phyloP scores from a whole-genome alignment of 2,329 filamentous ascomycete species.

The Fusarium sp. region DNA sequence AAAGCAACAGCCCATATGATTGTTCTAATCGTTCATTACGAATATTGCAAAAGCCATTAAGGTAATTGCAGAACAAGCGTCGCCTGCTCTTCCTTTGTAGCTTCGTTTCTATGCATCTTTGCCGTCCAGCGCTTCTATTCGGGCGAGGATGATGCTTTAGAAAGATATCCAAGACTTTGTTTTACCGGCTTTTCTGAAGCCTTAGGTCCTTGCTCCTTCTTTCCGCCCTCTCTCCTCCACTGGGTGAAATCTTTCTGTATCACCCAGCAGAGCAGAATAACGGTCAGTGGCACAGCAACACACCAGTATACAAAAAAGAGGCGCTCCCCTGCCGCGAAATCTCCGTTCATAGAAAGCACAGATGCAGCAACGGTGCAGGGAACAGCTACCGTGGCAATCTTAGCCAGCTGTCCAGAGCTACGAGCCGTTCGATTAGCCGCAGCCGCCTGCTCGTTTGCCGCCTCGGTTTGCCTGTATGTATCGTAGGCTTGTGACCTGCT shows the following conservation, averaged over 20 bases:
- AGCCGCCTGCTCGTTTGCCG: not conserved
- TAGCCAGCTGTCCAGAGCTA: conserved; percentile 1
- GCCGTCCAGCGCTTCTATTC: too few species aligned
- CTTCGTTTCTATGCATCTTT: too few species aligned
- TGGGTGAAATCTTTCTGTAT: not conserved
- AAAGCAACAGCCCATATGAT: too few species aligned
- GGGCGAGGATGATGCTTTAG: too few species aligned
- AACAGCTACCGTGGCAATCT: conserved; percentile 7
- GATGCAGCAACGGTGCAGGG: not conserved
- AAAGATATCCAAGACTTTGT: too few species aligned
- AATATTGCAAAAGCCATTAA: too few species aligned
- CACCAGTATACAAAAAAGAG: not conserved
- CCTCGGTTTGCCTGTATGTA: not conserved
- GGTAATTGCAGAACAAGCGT: too few species aligned
- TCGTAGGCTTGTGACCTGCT: not conserved
- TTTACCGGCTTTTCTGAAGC: too few species aligned
- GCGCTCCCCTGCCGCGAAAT: not conserved
- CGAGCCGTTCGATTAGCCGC: not conserved
- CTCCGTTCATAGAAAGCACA: not conserved
- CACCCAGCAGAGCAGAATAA: not conserved
- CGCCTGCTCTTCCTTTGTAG: too few species aligned
- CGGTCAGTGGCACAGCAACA: not conserved
- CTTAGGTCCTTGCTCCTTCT: too few species aligned
- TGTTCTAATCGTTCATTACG: too few species aligned
- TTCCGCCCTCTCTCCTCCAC: not conserved